Evolutionary conservation across 371 early-diverging fungal genomes (phyloP), one percentile per base, ranked within the genome.

Genomic region (Gilbertella persicaria): DNA sequence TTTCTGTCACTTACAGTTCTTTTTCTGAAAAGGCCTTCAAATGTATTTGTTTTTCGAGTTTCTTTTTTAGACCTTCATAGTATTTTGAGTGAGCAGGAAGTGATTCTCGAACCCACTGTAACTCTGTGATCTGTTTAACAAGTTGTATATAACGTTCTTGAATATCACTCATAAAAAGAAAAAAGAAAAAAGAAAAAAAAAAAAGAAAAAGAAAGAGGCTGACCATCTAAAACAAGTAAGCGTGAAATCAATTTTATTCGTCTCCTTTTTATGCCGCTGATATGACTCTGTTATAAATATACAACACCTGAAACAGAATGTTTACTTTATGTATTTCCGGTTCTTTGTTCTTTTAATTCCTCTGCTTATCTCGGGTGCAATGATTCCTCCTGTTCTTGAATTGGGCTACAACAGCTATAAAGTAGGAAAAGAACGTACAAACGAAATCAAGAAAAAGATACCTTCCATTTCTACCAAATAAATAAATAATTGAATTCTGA

Each of bases 91-190:
- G 77, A 12, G 71, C 53, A 9, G 77, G 67, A 16, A 76, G 17
- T 0, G 77, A 76, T 49, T 76, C 77, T 35, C 73, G 66, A 5
- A 76, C 73, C 73, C 73, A 76, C 48, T 76, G 77, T 13, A 73
- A 43, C 9, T 50, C 40, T 9, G 73, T 66, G 17, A 76, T 76
- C 6, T 69, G 64, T 20, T 50, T 60, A 12, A 74, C 50, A 8
- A 74, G 37, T 25, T 41, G 46, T 26, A 66, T 38, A 50, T 60
- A 74, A 3, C 58, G 55, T 21, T 51, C 55, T 58, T 62, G 58
- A 17, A 56, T 57, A 33, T 53, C 38, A 37, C 25, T 43, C 45
- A 50, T 55, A 4, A 19, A 12, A 7, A 19, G 16, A 23, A 25
- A 44, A 20, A 19, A 36, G 49, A 30, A 40, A 33, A 30, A 48